Percentiles rank a stretch among this genome's conserved stretches.
These are phyloP conservation scores for Chenopodium formosanum DNA, from an alignment of 148 eudicot genomes.

Conservation along the genomic window DNA sequence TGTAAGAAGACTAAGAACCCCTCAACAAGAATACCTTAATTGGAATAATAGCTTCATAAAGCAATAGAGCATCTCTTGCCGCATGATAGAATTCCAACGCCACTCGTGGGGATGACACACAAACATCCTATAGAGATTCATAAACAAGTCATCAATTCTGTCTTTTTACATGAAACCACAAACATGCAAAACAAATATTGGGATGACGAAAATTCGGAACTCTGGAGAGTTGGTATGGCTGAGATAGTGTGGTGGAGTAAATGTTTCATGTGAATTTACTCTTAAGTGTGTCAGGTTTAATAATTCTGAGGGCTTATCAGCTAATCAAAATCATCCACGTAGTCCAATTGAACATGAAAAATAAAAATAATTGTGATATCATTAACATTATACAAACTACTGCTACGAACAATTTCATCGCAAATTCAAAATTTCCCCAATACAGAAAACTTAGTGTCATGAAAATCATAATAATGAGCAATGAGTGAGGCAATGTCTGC, in stretches of 20 bases:
- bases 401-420: background rate
- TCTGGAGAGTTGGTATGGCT: background rate
- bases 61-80: slow-evolving; percentile 81
- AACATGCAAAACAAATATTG: background rate
- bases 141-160: background rate
- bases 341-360: background rate
- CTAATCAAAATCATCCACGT: background rate
- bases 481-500: background rate
- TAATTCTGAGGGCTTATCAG: background rate
- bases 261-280: background rate
- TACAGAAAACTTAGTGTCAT: background rate
- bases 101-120: slow-evolving; percentile 83
- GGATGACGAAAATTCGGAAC: background rate
- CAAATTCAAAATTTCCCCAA: background rate
- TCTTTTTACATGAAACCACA: background rate
- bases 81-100: slow-evolving; percentile 86
- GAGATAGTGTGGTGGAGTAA: background rate
- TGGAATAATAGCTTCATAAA: slow-evolving; percentile 84
- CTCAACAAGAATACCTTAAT: slow-evolving; percentile 71
- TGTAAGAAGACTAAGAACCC: slow-evolving; percentile 1
- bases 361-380: background rate
- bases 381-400: background rate
- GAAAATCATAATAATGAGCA: background rate
- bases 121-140: slow-evolving; percentile 73
- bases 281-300: background rate